Percentiles rank a stretch among this genome's conserved stretches.
phyloP scores from a whole-genome alignment of 2,329 filamentous ascomycete genomes.

The Byssochlamys sp. region DNA sequence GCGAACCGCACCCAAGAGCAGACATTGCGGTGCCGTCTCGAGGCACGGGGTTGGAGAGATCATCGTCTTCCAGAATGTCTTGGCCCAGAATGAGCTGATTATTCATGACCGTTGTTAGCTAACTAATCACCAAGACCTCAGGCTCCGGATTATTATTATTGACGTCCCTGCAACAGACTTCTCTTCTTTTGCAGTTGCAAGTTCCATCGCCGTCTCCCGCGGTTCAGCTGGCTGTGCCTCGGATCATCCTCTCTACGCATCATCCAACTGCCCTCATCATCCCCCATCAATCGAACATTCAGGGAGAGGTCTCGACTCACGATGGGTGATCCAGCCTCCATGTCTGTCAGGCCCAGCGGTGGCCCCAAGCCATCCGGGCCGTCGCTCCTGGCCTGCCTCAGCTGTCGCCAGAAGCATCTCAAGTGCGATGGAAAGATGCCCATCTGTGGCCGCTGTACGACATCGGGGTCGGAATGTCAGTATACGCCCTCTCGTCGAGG shows the following conservation, averaged over 20 bases:
- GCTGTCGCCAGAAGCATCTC: slow-evolving; percentile 53
- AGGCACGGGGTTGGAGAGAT: not conserved
- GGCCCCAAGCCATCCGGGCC: slow-evolving; percentile 21
- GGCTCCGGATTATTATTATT: too few relatives aligned
- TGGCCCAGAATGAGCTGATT: not conserved
- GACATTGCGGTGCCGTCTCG: not conserved
- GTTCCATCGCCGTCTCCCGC: not conserved
- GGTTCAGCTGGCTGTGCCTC: not conserved
- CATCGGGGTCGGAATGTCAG: slow-evolving; percentile 52
- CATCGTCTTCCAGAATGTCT: not conserved
- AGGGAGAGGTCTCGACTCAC: slow-evolving; percentile 5
- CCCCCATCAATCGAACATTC: not conserved
- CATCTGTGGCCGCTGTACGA: slow-evolving; percentile 55
- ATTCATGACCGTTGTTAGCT: not conserved
- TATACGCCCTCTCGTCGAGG: slow-evolving; percentile 67
- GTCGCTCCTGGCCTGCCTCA: slow-evolving; percentile 38
- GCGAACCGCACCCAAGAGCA: not conserved
- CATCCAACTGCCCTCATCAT: not conserved
- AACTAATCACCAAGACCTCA: not conserved
- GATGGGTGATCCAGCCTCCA: slow-evolving; percentile 19
- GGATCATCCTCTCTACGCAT: not conserved
- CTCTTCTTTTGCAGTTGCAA: not conserved
- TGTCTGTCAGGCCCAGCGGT: slow-evolving; percentile 7
- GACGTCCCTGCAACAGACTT: not conserved
- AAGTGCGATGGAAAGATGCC: slow-evolving; percentile 65